These are phyloP conservation scores for Epichloe sp. DNA, from an alignment of 2,329 filamentous ascomycete species.

Conservation along the genomic window DNA sequence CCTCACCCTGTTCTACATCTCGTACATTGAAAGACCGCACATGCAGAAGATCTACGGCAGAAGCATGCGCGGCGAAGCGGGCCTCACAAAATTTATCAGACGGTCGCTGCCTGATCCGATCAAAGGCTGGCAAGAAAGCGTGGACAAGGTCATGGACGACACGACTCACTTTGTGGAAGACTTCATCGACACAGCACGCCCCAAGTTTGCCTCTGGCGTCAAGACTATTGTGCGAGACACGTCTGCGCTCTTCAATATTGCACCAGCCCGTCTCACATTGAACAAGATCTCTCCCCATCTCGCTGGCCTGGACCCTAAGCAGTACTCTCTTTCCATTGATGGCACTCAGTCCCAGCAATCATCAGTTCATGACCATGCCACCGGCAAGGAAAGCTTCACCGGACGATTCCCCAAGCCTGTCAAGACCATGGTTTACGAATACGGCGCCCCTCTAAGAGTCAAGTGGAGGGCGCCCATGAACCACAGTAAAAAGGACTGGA, in stretches of 20 bases:
- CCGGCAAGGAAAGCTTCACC: slow-evolving; percentile 59
- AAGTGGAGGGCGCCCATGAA: slow-evolving; percentile 81
- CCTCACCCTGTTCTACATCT: slow-evolving; percentile 74
- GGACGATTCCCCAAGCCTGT: slow-evolving; percentile 56
- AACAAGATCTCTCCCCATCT: slow-evolving; percentile 68
- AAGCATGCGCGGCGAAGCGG: slow-evolving; percentile 72
- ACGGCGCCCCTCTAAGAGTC: slow-evolving; percentile 79
- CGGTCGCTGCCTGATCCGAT: slow-evolving; percentile 74
- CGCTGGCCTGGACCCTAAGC: slow-evolving; percentile 62
- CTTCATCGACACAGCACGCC: slow-evolving; percentile 70
- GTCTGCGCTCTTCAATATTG: slow-evolving; percentile 75
- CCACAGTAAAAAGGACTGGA: slow-evolving; percentile 90
- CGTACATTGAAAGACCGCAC: slow-evolving; percentile 87
- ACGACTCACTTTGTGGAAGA: slow-evolving; percentile 85
- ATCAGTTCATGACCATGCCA: slow-evolving; percentile 43
- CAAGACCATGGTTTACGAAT: slow-evolving; percentile 71
- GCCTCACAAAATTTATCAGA: slow-evolving; percentile 82
- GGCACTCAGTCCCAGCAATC: slow-evolving; percentile 44
- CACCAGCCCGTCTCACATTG: slow-evolving; percentile 74
- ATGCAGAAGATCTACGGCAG: slow-evolving; percentile 96
- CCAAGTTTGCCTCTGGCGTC: slow-evolving; percentile 75
- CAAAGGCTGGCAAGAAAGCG: slow-evolving; percentile 69
- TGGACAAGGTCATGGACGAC: slow-evolving; percentile 78
- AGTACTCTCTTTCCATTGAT: slow-evolving; percentile 66
- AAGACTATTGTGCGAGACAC: slow-evolving; percentile 82